These are phyloP conservation scores for Aureobasidium leucospermi DNA, from an alignment of 2,329 filamentous ascomycete genomes.

Conservation along the genomic window DNA sequence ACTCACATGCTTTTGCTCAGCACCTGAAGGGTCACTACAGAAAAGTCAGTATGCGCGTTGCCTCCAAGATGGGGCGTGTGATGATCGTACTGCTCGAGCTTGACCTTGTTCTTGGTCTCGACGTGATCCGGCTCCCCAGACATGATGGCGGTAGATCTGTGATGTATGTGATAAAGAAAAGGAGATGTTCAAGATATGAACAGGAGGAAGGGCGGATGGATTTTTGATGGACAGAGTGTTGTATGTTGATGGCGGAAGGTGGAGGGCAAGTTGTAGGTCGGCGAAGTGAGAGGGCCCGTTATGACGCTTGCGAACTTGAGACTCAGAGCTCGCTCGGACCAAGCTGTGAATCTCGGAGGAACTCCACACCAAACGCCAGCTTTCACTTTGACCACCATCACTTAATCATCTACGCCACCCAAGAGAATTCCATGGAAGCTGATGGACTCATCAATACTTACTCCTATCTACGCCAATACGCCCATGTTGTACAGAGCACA, in stretches of 20 bases:
- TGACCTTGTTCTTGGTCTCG: slow-evolving; percentile 38
- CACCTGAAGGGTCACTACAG: slow-evolving; percentile 76
- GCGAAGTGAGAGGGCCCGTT: background rate
- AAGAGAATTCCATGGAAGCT: background rate
- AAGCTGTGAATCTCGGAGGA: background rate
- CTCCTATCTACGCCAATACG: background rate
- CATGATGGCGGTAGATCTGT: slow-evolving; percentile 29
- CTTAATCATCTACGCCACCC: background rate
- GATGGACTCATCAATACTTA: background rate
- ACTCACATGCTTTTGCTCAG: slow-evolving; percentile 75
- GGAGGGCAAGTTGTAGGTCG: slow-evolving; percentile 2
- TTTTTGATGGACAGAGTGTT: slow-evolving; percentile 1
- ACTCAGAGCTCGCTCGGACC: background rate
- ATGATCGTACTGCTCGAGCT: slow-evolving; percentile 37
- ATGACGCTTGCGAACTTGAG: slow-evolving; percentile 3
- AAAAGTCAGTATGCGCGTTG: slow-evolving; percentile 40
- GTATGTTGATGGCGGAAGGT: slow-evolving; percentile 3
- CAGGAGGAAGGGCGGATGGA: background rate
- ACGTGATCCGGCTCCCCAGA: slow-evolving; percentile 44
- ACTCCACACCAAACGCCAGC: background rate
- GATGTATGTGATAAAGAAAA: background rate
- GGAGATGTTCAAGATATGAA: slow-evolving; percentile 4
- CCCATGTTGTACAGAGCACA: background rate
- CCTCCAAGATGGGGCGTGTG: slow-evolving; percentile 11
- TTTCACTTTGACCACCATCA: background rate